Evolutionary conservation across 495 filamentous ascomycete species (phyloP).

Genomic region (Recurvomyces mirabilis): DNA sequence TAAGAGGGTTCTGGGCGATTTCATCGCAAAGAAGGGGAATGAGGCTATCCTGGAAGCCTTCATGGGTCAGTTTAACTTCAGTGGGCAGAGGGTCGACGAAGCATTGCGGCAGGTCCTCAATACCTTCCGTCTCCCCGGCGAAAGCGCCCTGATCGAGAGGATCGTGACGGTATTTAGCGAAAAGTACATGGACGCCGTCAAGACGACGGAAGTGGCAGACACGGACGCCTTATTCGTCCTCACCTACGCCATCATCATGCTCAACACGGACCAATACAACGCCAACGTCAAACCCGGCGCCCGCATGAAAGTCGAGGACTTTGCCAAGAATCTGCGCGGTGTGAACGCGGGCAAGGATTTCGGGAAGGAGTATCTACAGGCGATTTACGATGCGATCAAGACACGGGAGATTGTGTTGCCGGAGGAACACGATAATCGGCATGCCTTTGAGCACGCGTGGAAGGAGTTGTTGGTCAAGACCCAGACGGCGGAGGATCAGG

Average conservation of each 20-base stretch:
- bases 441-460: constrained; percentile 96
- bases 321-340: constrained; percentile 76
- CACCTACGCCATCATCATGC: constrained; percentile 90
- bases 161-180: constrained; percentile 80
- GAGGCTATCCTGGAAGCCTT: constrained; percentile 72
- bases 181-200: constrained; percentile 65
- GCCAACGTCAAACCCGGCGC: constrained; percentile 70
- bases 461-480: constrained; percentile 84
- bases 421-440: constrained; percentile 91
- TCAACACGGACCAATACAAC: constrained; percentile 95
- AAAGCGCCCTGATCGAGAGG: constrained; percentile 83
- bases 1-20: constrained; percentile 86
- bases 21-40: constrained; percentile 78
- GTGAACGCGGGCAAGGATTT: constrained; percentile 83
- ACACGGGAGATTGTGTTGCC: constrained; percentile 91
- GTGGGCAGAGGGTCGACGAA: constrained; percentile 76
- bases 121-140: constrained; percentile 88
- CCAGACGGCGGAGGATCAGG: constrained; percentile 57
- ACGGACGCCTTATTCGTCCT: constrained; percentile 85
- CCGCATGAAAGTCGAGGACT: constrained; percentile 73
- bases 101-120: constrained; percentile 77
- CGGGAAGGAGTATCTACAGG: constrained; percentile 68
- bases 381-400: constrained; percentile 85
- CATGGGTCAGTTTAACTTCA: constrained; percentile 75
- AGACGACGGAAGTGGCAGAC: constrained; percentile 66